Conservation (phyloP, 2,329 filamentous ascomycete species). For the Fusarium incarnatum region DNA sequence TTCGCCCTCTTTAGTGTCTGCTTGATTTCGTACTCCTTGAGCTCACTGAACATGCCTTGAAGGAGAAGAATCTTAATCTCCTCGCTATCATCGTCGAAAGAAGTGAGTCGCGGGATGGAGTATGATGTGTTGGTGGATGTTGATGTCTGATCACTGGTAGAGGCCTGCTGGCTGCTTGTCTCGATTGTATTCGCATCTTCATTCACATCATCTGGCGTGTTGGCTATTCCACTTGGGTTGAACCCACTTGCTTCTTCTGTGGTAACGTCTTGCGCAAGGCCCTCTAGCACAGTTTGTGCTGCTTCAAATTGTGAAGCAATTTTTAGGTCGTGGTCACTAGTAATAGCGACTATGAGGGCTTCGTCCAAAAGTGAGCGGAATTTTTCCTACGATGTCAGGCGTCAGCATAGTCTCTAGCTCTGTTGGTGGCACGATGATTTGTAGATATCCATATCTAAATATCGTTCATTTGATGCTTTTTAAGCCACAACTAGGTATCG, state of each 20-base stretch:
- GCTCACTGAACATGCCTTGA: slow-evolving; percentile 75
- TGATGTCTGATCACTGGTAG: slow-evolving; percentile 44
- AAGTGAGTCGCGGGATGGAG: slow-evolving; percentile 47
- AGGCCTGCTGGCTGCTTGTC: slow-evolving; percentile 47
- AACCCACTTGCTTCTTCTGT: slow-evolving; percentile 80
- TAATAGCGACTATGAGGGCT: slow-evolving; percentile 79
- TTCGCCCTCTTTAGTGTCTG: slow-evolving; percentile 75
- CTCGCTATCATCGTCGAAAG: slow-evolving; percentile 58
- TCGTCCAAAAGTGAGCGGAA: slow-evolving; percentile 83
- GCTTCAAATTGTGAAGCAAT: slow-evolving; percentile 62
- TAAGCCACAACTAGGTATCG: slow-evolving; percentile 6
- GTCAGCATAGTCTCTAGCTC: slow-evolving; percentile 24
- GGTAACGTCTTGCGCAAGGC: slow-evolving; percentile 71
- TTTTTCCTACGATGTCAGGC: slow-evolving; percentile 63
- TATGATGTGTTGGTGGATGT: slow-evolving; percentile 37
- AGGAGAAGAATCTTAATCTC: slow-evolving; percentile 74
- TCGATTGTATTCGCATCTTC: slow-evolving; percentile 43
- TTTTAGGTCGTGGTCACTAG: slow-evolving; percentile 76
- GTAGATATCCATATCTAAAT: slow-evolving; percentile 6
- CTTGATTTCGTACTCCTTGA: slow-evolving; percentile 73
- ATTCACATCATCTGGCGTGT: slow-evolving; percentile 47
- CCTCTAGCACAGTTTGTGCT: slow-evolving; percentile 71
- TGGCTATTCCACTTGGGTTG: slow-evolving; percentile 78
- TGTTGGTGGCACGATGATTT: background rate
- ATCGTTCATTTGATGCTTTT: background rate